Percentiles rank a stretch among this genome's conserved stretches.
phyloP scores from a whole-genome alignment of 2,329 filamentous ascomycete species.

The Aspergillus costaricaensis region DNA sequence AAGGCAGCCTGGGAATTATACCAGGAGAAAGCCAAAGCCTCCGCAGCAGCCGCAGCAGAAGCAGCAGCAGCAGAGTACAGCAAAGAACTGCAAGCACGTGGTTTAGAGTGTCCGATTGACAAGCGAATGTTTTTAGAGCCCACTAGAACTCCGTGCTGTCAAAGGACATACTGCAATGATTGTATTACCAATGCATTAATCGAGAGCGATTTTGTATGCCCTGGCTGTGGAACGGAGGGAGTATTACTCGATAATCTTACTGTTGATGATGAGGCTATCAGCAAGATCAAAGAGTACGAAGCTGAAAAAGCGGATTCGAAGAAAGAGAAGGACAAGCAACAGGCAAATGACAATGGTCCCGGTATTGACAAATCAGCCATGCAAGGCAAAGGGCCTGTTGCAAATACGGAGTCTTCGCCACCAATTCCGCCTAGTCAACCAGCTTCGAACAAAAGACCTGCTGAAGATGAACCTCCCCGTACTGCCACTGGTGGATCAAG shows the following conservation, averaged over 20 bases:
- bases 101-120: conserved; percentile 92
- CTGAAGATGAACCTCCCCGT: conserved; percentile 65
- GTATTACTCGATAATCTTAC: conserved; percentile 91
- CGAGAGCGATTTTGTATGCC: conserved; percentile 96
- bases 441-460: conserved; percentile 73
- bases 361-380: conserved; percentile 22
- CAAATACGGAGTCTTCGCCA: conserved; percentile 26
- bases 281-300: conserved; percentile 76
- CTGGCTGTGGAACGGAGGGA: conserved; percentile 84
- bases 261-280: conserved; percentile 74
- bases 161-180: conserved; percentile 98
- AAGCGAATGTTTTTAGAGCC: conserved; percentile 97
- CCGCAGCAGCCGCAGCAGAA: conserved; percentile 78
- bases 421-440: conserved; percentile 36
- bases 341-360: conserved; percentile 28
- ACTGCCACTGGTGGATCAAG: conserved; percentile 53
- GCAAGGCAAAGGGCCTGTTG: conserved; percentile 13
- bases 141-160: conserved; percentile 98
- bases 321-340: conserved; percentile 45
- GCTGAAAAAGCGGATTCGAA: conserved; percentile 52
- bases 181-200: conserved; percentile 99
- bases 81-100: conserved; percentile 84
- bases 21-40: conserved; percentile 88
- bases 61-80: conserved; percentile 75
- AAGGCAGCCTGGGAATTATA: conserved; percentile 96